These are phyloP conservation scores for Usnea hakonensis DNA, from an alignment of 495 filamentous ascomycete species.

Conservation along the genomic window DNA sequence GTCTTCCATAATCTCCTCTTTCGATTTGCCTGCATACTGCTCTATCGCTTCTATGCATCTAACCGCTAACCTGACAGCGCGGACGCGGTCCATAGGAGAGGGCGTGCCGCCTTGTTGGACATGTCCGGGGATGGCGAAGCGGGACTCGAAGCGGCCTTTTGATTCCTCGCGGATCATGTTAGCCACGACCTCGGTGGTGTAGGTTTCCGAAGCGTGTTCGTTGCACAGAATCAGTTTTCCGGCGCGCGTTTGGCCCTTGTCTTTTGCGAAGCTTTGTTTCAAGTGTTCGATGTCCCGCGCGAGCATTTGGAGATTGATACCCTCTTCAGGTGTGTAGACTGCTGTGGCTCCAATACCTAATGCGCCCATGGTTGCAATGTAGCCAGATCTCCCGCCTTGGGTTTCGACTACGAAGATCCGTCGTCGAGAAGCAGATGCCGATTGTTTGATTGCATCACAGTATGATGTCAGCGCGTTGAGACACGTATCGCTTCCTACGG, in stretches of 20 bases:
- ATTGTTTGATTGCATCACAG: constrained; percentile 96
- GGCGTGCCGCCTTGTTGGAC: constrained; percentile 95
- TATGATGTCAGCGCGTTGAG: constrained; percentile 93
- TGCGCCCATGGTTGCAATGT: constrained; percentile 85
- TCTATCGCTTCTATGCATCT: constrained; percentile 88
- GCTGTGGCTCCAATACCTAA: constrained; percentile 86
- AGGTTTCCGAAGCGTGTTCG: constrained; percentile 82
- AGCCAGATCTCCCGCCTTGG: constrained; percentile 90
- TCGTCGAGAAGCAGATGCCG: constrained; percentile 82
- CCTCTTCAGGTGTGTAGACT: constrained; percentile 96
- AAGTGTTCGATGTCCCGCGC: constrained; percentile 85
- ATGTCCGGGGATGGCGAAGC: constrained; percentile 88
- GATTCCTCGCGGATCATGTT: constrained; percentile 94
- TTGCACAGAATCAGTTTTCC: constrained; percentile 93
- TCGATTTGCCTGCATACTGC: constrained; percentile 56
- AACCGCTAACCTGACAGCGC: constrained; percentile 85
- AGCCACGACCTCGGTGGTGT: constrained; percentile 86
- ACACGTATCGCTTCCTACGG: constrained; percentile 92
- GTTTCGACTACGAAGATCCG: constrained; percentile 97
- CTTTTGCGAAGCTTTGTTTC: constrained; percentile 72
- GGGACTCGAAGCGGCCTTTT: constrained; percentile 84
- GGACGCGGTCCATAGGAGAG: constrained; percentile 89
- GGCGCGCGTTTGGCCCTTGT: constrained; percentile 82
- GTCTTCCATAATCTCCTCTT: constrained; percentile 61
- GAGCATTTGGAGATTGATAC: constrained; percentile 89